These are phyloP conservation scores for Filosporella fistucella DNA, from an alignment of 495 filamentous ascomycete genomes.

Conservation along the genomic window DNA sequence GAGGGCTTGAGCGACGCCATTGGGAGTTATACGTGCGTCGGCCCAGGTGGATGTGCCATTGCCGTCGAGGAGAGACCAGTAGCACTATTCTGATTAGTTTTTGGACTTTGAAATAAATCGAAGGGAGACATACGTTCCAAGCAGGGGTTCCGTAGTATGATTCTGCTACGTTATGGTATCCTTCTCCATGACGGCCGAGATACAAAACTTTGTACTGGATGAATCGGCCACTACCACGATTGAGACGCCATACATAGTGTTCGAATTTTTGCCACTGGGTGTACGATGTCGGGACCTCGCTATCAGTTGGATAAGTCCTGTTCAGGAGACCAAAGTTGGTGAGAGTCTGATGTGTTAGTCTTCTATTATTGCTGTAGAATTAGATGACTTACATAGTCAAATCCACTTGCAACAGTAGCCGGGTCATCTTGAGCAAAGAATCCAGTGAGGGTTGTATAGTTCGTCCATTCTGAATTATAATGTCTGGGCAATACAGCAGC, in stretches of 20 bases:
- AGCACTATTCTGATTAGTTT: slow-evolving; percentile 44
- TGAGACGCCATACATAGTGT: slow-evolving; percentile 49
- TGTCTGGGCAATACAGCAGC: slow-evolving; percentile 2
- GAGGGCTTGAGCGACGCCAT: slow-evolving; percentile 57
- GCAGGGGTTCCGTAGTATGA: slow-evolving; percentile 61
- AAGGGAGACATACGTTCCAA: slow-evolving; percentile 52
- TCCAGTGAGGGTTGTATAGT: slow-evolving; percentile 61
- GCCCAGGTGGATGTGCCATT: slow-evolving; percentile 63
- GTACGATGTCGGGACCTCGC: slow-evolving; percentile 27
- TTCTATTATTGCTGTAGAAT: slow-evolving; percentile 16
- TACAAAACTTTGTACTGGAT: slow-evolving; percentile 65
- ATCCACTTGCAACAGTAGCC: slow-evolving; percentile 52
- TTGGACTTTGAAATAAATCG: background rate
- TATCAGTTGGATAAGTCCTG: slow-evolving; percentile 49
- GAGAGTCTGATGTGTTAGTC: slow-evolving; percentile 33
- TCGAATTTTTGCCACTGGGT: slow-evolving; percentile 67
- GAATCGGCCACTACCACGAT: slow-evolving; percentile 37
- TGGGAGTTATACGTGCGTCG: slow-evolving; percentile 61
- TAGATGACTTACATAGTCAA: slow-evolving; percentile 54
- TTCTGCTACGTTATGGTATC: slow-evolving; percentile 63
- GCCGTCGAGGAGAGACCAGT: slow-evolving; percentile 67
- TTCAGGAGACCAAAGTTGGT: slow-evolving; percentile 64
- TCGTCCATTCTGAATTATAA: slow-evolving; percentile 27
- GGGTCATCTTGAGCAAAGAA: slow-evolving; percentile 68
- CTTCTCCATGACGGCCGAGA: slow-evolving; percentile 67